Evolutionary conservation across 148 eudicot genomes (phyloP).

Genomic region (Rhododendron griersonianum): DNA sequence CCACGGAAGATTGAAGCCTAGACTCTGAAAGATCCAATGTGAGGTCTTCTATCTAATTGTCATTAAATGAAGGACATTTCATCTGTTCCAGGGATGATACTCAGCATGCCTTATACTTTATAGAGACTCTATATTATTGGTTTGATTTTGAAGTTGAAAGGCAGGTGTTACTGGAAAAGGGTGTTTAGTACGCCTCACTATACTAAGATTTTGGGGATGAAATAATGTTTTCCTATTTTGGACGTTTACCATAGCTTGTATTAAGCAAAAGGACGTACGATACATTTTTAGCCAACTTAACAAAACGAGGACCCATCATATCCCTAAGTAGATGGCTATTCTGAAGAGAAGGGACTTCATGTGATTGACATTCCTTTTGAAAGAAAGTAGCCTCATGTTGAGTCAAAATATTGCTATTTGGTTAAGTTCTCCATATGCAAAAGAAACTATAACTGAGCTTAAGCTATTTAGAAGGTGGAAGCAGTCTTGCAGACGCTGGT

Average conservation of each 20-base stretch:
- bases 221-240: background rate
- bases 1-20: background rate
- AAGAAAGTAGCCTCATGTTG: background rate
- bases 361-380: background rate
- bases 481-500: background rate
- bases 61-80: background rate
- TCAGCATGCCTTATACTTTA: background rate
- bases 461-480: background rate
- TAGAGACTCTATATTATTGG: background rate
- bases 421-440: constrained; percentile 1
- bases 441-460: background rate
- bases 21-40: background rate
- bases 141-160: background rate
- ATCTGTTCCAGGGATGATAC: background rate
- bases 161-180: background rate
- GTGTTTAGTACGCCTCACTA: background rate
- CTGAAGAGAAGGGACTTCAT: background rate
- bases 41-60: background rate
- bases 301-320: background rate
- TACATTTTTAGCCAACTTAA: background rate
- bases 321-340: background rate
- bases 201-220: background rate
- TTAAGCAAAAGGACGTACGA: background rate
- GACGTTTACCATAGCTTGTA: background rate
- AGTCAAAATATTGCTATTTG: background rate